A percentile compares a stretch with the other conserved stretches of the same genome.
Evolutionary conservation across 2,329 filamentous ascomycete species (phyloP).

Genomic region (Arthrobotrys sphaeroides): DNA sequence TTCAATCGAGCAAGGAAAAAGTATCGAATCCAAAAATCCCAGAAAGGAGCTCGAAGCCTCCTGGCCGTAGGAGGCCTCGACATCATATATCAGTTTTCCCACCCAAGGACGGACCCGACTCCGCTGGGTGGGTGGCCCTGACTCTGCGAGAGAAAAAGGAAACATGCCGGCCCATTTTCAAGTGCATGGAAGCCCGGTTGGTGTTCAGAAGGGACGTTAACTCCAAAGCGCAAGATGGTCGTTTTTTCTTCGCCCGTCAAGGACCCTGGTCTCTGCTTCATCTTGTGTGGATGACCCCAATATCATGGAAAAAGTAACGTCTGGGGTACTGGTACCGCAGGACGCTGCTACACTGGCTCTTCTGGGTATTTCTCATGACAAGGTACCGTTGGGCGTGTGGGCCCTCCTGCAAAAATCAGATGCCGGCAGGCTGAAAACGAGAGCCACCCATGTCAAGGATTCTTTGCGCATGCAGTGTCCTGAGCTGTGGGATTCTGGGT

Average conservation of each 20-base stretch:
- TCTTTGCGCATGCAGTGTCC: constrained; percentile 36
- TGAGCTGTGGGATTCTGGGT: constrained; percentile 33
- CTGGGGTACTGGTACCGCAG: constrained; percentile 53
- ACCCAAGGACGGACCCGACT: constrained; percentile 9
- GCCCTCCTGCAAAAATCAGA: constrained; percentile 33
- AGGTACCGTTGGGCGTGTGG: constrained; percentile 34
- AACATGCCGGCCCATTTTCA: constrained; percentile 24
- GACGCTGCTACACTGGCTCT: constrained; percentile 46
- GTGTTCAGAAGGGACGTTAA: constrained; percentile 23
- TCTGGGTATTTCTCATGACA: constrained; percentile 49
- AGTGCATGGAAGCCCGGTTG: constrained; percentile 41
- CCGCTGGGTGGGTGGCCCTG: constrained; percentile 42
- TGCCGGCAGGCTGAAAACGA: constrained; percentile 46
- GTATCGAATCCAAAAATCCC: constrained; percentile 13
- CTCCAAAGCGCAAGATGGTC: constrained; percentile 30
- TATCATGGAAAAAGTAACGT: constrained; percentile 52
- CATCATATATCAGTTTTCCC: constrained; percentile 51
- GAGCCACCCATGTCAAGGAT: constrained; percentile 21
- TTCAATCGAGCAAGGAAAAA: constrained; percentile 37
- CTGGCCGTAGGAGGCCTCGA: constrained; percentile 34
- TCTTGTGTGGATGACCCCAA: constrained; percentile 50
- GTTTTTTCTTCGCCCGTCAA: constrained; percentile 35
- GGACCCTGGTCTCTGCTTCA: constrained; percentile 41
- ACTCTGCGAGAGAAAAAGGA: constrained; percentile 40
- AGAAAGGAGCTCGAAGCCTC: constrained; percentile 14